Evolutionary conservation across 2,329 filamentous ascomycete genomes (phyloP).

Genomic region (Pestalotiopsis sp.): DNA sequence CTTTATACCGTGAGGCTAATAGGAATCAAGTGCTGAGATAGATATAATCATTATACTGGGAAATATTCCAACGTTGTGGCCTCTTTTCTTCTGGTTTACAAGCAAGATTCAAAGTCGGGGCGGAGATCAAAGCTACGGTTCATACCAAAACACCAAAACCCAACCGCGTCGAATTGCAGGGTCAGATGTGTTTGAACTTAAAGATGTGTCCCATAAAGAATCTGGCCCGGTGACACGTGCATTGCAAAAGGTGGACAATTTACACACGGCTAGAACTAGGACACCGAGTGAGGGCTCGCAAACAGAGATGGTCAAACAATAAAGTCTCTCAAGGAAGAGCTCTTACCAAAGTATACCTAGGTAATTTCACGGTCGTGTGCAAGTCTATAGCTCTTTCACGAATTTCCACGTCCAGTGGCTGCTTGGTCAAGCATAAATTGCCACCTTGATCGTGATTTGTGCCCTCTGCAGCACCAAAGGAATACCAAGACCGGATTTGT

Average conservation of each 20-base stretch:
- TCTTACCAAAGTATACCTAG: too few relatives aligned
- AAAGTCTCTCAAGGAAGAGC: too few relatives aligned
- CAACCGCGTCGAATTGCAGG: neutral
- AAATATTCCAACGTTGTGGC: neutral
- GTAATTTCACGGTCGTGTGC: too few relatives aligned
- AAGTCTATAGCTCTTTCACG: too few relatives aligned
- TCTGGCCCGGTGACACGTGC: neutral
- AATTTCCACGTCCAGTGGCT: too few relatives aligned
- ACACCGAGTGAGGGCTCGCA: neutral
- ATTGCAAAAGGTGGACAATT: neutral
- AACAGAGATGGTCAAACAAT: neutral
- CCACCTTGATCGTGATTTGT: too few relatives aligned
- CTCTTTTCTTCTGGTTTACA: neutral
- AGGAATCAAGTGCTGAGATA: neutral
- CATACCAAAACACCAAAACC: neutral
- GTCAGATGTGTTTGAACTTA: neutral
- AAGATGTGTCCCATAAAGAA: neutral
- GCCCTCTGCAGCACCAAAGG: too few relatives aligned
- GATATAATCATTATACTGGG: neutral
- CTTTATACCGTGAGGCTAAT: neutral
- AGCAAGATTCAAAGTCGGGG: neutral
- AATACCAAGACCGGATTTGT: too few relatives aligned
- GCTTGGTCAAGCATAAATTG: too few relatives aligned
- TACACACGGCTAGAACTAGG: neutral
- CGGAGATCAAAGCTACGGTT: neutral